Evolutionary conservation across 352 stramenopile genomes (phyloP).

Genomic region (Pythium utonaiense): DNA sequence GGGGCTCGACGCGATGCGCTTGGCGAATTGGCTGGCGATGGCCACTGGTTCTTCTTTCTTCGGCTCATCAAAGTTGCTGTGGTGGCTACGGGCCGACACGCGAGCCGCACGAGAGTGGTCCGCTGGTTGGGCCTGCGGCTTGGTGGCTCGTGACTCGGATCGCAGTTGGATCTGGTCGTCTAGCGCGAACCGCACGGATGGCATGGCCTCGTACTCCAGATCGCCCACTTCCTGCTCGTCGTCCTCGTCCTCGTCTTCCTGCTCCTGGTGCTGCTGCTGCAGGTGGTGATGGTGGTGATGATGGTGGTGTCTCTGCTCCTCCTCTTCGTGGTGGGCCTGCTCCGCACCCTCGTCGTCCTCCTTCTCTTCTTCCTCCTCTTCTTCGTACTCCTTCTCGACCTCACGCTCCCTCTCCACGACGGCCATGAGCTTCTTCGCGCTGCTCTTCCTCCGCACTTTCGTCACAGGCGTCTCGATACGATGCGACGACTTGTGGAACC

Average conservation of each 20-base stretch:
- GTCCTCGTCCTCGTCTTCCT: not conserved
- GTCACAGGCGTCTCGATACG: slow-evolving; percentile 41
- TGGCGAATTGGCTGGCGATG: not conserved
- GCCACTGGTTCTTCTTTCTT: not conserved
- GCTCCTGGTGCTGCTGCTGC: not conserved
- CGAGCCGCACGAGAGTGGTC: not conserved
- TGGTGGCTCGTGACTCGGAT: slow-evolving; percentile 9
- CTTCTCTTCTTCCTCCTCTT: not conserved
- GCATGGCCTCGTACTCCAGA: slow-evolving; percentile 14
- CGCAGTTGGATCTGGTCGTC: slow-evolving; percentile 25
- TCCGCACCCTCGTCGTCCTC: not conserved
- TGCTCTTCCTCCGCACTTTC: slow-evolving; percentile 8
- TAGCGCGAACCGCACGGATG: slow-evolving; percentile 12
- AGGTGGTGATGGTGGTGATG: not conserved
- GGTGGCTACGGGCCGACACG: slow-evolving; percentile 3
- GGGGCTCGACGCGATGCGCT: not conserved
- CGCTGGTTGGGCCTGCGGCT: slow-evolving; percentile 1
- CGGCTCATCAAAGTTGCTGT: not conserved
- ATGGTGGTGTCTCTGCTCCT: not conserved
- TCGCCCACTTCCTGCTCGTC: slow-evolving; percentile 9
- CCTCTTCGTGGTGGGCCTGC: slow-evolving; percentile 3
- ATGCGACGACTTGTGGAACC: slow-evolving; percentile 76
- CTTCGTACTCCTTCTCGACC: not conserved
- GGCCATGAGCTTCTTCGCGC: slow-evolving; percentile 11
- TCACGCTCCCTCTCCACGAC: slow-evolving; percentile 16